These are phyloP conservation scores for Cicer chorassanicum DNA, from an alignment of 306 rosid genomes.

Conservation along the genomic window DNA sequence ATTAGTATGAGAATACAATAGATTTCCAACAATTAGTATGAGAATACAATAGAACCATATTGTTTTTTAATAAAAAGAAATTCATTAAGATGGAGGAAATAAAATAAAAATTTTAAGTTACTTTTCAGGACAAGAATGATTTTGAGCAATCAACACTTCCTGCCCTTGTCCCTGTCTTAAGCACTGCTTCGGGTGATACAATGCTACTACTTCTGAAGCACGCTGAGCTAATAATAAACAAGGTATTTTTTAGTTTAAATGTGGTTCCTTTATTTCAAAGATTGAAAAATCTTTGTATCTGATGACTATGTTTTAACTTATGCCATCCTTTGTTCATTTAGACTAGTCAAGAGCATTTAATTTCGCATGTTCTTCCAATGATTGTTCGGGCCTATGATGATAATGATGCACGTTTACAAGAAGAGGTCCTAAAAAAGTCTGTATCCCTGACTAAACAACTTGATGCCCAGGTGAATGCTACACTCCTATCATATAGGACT, in stretches of 20 bases:
- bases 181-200: slow-evolving; percentile 86
- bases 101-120: slow-evolving; percentile 16
- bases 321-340: slow-evolving; percentile 48
- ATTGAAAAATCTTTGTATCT: slow-evolving; percentile 4
- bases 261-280: slow-evolving; percentile 31
- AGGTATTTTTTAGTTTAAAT: slow-evolving; percentile 61
- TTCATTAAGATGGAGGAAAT: not conserved
- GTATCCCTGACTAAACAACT: slow-evolving; percentile 76
- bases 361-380: slow-evolving; percentile 91
- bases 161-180: slow-evolving; percentile 91
- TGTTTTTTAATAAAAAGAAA: slow-evolving; percentile 4
- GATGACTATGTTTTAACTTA: slow-evolving; percentile 34
- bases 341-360: slow-evolving; percentile 84
- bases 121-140: slow-evolving; percentile 83
- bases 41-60: slow-evolving; percentile 29
- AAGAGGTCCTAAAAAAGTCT: slow-evolving; percentile 91
- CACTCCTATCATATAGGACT: slow-evolving; percentile 25
- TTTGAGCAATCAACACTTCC: slow-evolving; percentile 95
- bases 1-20: not conserved
- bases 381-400: slow-evolving; percentile 93
- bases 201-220: slow-evolving; percentile 87
- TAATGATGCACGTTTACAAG: slow-evolving; percentile 92
- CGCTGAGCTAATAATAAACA: slow-evolving; percentile 84
- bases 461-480: slow-evolving; percentile 76
- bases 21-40: no score